Percentiles rank a stretch among this genome's conserved stretches.
phyloP scores from a whole-genome alignment of 768 basidiomycete species.

The Pleurotus eryngii region DNA sequence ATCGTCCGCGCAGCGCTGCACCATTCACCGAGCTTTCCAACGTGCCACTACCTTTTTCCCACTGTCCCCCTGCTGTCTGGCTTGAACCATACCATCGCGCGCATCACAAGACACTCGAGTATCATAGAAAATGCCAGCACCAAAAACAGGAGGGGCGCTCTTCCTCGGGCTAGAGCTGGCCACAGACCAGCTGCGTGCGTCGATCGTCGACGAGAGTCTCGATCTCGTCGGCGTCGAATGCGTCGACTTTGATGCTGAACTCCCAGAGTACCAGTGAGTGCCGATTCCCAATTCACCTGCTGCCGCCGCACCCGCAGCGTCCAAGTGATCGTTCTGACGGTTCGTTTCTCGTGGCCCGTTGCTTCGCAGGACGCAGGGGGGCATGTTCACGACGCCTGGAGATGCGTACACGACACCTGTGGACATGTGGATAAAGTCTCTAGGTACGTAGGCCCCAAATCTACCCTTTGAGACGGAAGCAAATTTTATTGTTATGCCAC shows the following conservation, averaged over 20 bases:
- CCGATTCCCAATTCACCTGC: slow-evolving; percentile 8
- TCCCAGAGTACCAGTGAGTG: slow-evolving; percentile 79
- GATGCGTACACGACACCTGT: slow-evolving; percentile 87
- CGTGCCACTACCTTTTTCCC: no score
- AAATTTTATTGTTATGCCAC: slow-evolving; percentile 43
- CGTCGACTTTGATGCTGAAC: slow-evolving; percentile 79
- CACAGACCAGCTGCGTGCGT: slow-evolving; percentile 79
- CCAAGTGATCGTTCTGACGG: neutral
- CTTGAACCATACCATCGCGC: no score
- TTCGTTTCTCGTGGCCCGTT: slow-evolving; percentile 5
- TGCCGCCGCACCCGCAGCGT: slow-evolving; percentile 13
- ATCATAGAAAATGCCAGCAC: slow-evolving; percentile 34
- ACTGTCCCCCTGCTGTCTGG: no score
- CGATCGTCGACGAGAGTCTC: slow-evolving; percentile 78
- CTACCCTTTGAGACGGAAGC: slow-evolving; percentile 47
- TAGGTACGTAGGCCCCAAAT: slow-evolving; percentile 52
- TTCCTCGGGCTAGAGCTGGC: slow-evolving; percentile 87
- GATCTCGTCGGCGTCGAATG: slow-evolving; percentile 80
- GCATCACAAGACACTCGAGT: neutral
- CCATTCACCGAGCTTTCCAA: no score
- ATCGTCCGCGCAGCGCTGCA: no score
- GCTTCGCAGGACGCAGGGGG: slow-evolving; percentile 68
- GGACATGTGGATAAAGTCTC: slow-evolving; percentile 87
- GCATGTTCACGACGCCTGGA: slow-evolving; percentile 82
- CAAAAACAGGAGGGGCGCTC: slow-evolving; percentile 46